A percentile compares a stretch with the other conserved stretches of the same genome.
Evolutionary conservation across 192 early-diverging fungal genomes (phyloP).

Genomic region (Thoreauomyces humboldtii): DNA sequence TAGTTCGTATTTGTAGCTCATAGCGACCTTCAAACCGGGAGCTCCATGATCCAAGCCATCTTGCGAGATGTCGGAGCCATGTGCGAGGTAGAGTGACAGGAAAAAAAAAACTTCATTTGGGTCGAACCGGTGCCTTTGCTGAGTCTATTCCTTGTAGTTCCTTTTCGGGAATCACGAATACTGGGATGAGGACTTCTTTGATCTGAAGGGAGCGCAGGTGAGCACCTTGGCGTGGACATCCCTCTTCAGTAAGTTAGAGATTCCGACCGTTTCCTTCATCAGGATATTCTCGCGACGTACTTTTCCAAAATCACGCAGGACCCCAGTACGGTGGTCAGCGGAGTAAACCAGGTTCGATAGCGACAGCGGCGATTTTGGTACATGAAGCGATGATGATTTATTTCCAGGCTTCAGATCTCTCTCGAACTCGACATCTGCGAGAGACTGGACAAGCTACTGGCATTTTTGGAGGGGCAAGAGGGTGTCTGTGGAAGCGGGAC

Average conservation of each 20-base stretch:
- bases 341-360: slow-evolving; percentile 47
- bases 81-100: slow-evolving; percentile 53
- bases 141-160: slow-evolving; percentile 37
- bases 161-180: slow-evolving; percentile 51
- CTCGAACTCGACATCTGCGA: slow-evolving; percentile 45
- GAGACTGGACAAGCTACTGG: slow-evolving; percentile 59
- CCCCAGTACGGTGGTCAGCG: slow-evolving; percentile 47
- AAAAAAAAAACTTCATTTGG: no score
- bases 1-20: slow-evolving; percentile 61
- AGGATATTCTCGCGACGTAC: slow-evolving; percentile 48
- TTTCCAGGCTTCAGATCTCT: slow-evolving; percentile 34
- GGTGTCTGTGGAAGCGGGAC: slow-evolving; percentile 63
- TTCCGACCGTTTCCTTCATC: no score
- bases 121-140: no score
- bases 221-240: not conserved
- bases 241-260: slow-evolving; percentile 15
- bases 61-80: slow-evolving; percentile 52
- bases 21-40: slow-evolving; percentile 46
- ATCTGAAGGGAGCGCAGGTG: slow-evolving; percentile 54
- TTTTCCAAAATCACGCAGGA: slow-evolving; percentile 47
- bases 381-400: not conserved
- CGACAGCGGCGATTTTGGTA: not conserved
- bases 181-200: slow-evolving; percentile 63
- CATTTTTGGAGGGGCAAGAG: slow-evolving; percentile 57
- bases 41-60: slow-evolving; percentile 48